Evolutionary conservation across 495 filamentous ascomycete genomes (phyloP), one percentile per base, ranked within the genome.

Genomic region (Hypoxylon subgilvum): DNA sequence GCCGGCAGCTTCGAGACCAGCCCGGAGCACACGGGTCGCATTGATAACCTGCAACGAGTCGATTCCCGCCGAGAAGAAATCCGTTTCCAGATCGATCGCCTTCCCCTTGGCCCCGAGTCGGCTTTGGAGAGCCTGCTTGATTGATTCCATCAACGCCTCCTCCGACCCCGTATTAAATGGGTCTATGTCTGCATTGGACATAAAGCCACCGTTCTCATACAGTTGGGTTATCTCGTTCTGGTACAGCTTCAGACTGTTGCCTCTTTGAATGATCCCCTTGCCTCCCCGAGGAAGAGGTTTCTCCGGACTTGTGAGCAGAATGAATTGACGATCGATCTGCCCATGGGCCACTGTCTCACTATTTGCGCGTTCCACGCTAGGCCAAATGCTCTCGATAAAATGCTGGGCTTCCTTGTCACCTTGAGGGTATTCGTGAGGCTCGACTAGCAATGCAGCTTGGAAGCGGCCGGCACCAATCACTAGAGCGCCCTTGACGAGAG

Each of bases 201-300:
- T 46, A 8, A 62, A 45, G 17, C 51, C 62, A 7, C 38, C 70
- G 0, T 67, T 60, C 10, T 58, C 27, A 40, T 82, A 86, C 2
- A 85, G 58, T 6, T 68, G 53, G 16, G 83, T 72, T 35, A 86
- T 81, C 54, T 85, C 82, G 1, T 75, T 65, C 32, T 72, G 61
- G 62, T 86, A 88, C 43, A 80, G 52, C 25, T 74, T 71, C 1
- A 78, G 43, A 0, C 77, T 78, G 6, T 58, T 51, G 3, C 69
- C 67, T 0, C 83, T 70, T 60, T 80, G 74, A 4, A 85, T 69
- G 0, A 79, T 82, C 0, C 84, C 86, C 68, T 87, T 87, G 2
- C 73, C 74, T 3, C 83, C 76, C 2, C 79, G 66, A 1, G 73
- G 60, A 61, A 87, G 79, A 0, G 83, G 83, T 55, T 80, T 84